Evolutionary conservation across 2,329 filamentous ascomycete genomes (phyloP).

Genomic region (Aspergillus eucalypticola): DNA sequence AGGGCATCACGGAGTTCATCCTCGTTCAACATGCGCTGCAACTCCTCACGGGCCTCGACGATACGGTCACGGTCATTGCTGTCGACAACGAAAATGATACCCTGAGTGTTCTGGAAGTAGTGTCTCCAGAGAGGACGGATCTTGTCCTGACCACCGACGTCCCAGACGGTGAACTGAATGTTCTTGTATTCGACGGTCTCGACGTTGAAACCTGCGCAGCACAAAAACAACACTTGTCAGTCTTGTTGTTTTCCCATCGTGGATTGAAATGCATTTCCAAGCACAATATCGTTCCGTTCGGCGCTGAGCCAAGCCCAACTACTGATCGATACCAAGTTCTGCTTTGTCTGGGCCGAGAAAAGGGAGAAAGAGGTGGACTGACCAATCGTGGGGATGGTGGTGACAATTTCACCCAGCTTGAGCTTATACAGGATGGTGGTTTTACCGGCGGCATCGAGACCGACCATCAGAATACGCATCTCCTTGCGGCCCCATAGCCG

Average conservation of each 20-base stretch:
- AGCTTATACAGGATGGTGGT: slow-evolving; percentile 99
- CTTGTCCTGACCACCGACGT: slow-evolving; percentile 99
- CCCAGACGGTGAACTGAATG: slow-evolving; percentile 99
- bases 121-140: slow-evolving; percentile 99
- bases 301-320: too few species aligned
- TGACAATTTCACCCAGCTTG: slow-evolving; percentile 97
- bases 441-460: slow-evolving; percentile 99
- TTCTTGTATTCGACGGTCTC: slow-evolving; percentile 99
- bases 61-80: slow-evolving; percentile 98
- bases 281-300: too few species aligned
- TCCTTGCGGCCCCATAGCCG: slow-evolving; percentile 99
- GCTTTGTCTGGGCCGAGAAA: neutral
- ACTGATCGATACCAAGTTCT: too few species aligned
- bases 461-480: slow-evolving; percentile 99
- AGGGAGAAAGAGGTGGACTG: slow-evolving; percentile 43
- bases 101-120: slow-evolving; percentile 99
- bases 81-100: slow-evolving; percentile 99
- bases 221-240: slow-evolving; percentile 14
- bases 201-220: slow-evolving; percentile 84
- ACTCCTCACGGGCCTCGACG: slow-evolving; percentile 91
- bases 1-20: slow-evolving; percentile 97
- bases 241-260: neutral
- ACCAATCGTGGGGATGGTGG: slow-evolving; percentile 98
- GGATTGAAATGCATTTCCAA: too few species aligned
- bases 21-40: slow-evolving; percentile 98